Base-by-base conservation (phyloP, 805 yeast genomes). In the Hanseniaspora clermontiae region DNA sequence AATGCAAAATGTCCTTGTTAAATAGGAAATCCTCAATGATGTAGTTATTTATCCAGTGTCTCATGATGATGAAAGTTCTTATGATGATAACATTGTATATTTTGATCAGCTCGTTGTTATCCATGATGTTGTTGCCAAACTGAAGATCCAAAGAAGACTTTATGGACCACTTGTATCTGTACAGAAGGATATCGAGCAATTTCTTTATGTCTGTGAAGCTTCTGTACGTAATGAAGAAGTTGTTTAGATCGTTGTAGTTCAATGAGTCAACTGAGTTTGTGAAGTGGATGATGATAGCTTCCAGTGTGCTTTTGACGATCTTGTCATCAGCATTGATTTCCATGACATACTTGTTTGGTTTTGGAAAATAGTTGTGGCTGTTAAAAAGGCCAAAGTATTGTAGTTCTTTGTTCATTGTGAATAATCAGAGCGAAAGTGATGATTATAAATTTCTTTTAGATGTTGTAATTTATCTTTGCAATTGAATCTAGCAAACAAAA, bases 21-120 rank as follows among this genome's bases (percentile, higher is more conserved):
- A 77, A 68, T 29, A 83, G 71, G 66, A 90, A 93, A 68, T 93
- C 97, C 65, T 87, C 91, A 43, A 81, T 76, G 63, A 88, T 93
- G 67, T 87, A 90, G 68, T 90, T 91, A 58, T 87, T 69, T 19
- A 91, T 67, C 95, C 97, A 91, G 70, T 87, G 95, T 64, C 97
- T 78, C 45, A 93, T 62, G 32, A 85, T 82, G 31, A 87, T 96
- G 71, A 90, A 91, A 0, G 95, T 83, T 63, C 97, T 75, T 39
- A 90, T 77, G 12, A 87, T 72, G 1, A 84, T 82, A 47, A 84
- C 72, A 58, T 82, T 77, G 1, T 95, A 95, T 3, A 76, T 64
- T 59, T 74, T 75, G 11, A 65, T 63, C 43, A 64, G 64, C n/a
- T 64, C 62, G 19, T 63, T 66, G 48, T 66, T 66, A 17, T 43